Conservation (phyloP, 129 eudicot species). For the Solidago caesia region DNA sequence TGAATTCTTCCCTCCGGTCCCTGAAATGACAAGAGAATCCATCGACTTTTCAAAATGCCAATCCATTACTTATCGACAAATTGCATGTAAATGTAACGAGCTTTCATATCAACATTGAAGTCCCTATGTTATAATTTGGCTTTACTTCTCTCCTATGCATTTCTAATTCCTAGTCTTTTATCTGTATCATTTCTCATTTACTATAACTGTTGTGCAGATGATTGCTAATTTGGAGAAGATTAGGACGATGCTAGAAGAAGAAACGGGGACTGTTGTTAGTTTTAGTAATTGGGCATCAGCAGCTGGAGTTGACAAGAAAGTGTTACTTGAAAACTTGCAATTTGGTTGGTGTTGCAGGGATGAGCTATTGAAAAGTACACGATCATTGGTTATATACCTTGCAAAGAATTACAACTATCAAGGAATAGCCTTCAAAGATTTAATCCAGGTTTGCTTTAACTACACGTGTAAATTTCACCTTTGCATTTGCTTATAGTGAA, state of each 20-base stretch:
- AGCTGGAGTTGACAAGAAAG: slow-evolving; percentile 63
- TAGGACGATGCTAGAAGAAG: slow-evolving; percentile 52
- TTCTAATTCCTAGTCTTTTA: background rate
- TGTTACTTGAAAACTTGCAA: slow-evolving; percentile 56
- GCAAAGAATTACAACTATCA: slow-evolving; percentile 67
- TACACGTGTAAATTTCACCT: background rate
- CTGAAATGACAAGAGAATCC: slow-evolving; percentile 2
- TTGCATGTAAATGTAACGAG: no score
- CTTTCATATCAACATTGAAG: no score
- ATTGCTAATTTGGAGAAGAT: slow-evolving; percentile 70
- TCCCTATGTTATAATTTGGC: no score
- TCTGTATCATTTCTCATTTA: slow-evolving; percentile 19
- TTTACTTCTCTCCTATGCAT: background rate
- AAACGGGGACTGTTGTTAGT: slow-evolving; percentile 58
- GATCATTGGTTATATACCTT: slow-evolving; percentile 64
- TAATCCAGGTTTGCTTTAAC: slow-evolving; percentile 61
- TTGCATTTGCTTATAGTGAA: background rate
- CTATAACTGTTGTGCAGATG: slow-evolving; percentile 43
- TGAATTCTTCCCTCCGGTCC: background rate
- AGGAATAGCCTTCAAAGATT: slow-evolving; percentile 74
- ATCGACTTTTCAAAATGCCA: slow-evolving; percentile 21
- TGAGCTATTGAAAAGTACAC: slow-evolving; percentile 78
- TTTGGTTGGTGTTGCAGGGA: slow-evolving; percentile 84
- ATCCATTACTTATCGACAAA: slow-evolving; percentile 1
- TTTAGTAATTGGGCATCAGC: slow-evolving; percentile 80